Percentiles rank a stretch among this genome's conserved stretches.
phyloP scores from a whole-genome alignment of 345 rosid species.

The Citrus unshiu region DNA sequence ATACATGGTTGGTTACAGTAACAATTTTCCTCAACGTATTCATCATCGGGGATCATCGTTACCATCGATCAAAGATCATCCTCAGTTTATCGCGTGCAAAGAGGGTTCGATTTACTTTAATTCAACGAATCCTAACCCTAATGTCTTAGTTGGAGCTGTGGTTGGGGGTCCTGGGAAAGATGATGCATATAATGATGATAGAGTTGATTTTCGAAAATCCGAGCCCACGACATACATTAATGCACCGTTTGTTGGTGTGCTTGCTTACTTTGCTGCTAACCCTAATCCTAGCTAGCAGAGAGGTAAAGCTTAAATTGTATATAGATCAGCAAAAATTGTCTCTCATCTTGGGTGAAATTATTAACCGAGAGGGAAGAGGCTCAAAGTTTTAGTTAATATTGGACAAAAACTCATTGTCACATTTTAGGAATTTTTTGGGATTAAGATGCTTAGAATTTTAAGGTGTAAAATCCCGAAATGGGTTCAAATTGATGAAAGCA shows the following conservation, averaged over 20 bases:
- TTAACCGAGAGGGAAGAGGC: conserved; percentile 37
- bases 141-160: conserved; percentile 67
- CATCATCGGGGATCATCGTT: conserved; percentile 92
- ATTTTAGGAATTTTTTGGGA: neutral
- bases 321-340: conserved; percentile 26
- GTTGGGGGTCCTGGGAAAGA: conserved; percentile 90
- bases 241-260: conserved; percentile 94
- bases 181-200: conserved; percentile 59
- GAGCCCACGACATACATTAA: conserved; percentile 96
- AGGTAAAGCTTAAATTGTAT: neutral
- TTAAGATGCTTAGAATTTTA: too few species aligned
- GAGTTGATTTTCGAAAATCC: conserved; percentile 70
- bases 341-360: conserved; percentile 40
- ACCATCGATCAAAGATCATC: conserved; percentile 67
- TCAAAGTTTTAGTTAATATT: neutral
- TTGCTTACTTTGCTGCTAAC: conserved; percentile 86
- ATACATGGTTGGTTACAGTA: conserved; percentile 90
- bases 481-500: neutral
- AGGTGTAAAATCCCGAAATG: neutral
- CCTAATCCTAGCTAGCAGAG: conserved; percentile 34
- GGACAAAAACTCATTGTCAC: conserved; percentile 14
- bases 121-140: conserved; percentile 68
- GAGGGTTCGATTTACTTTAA: conserved; percentile 73
- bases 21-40: conserved; percentile 65
- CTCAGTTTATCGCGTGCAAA: conserved; percentile 58